Percentiles rank a stretch among this genome's conserved stretches.
These are phyloP conservation scores for Pyrus pyrifolia DNA, from an alignment of 306 rosid genomes.

Conservation along the genomic window DNA sequence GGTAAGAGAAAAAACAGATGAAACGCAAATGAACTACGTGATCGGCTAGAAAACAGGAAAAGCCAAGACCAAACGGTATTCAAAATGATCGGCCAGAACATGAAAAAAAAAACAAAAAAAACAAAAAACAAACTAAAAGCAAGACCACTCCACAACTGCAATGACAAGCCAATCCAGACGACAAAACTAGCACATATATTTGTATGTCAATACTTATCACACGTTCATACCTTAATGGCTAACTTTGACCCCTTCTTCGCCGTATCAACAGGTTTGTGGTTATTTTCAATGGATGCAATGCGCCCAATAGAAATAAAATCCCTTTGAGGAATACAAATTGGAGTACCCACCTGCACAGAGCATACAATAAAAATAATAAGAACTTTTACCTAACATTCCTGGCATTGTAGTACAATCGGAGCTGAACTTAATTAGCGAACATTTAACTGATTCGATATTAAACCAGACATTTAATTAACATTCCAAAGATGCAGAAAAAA, in stretches of 20 bases:
- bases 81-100: not conserved
- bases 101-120: no score
- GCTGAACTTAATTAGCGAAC: not conserved
- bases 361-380: not conserved
- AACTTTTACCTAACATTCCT: not conserved
- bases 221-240: slow-evolving; percentile 95
- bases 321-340: slow-evolving; percentile 79
- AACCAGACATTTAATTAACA: no score
- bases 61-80: not conserved
- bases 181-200: not conserved
- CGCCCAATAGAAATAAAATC: slow-evolving; percentile 84
- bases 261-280: slow-evolving; percentile 78
- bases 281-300: slow-evolving; percentile 80
- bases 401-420: not conserved
- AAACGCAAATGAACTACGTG: not conserved
- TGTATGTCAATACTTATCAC: not conserved
- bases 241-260: slow-evolving; percentile 88
- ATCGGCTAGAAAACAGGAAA: not conserved
- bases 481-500: not conserved
- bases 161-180: not conserved
- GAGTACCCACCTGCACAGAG: slow-evolving; percentile 76
- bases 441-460: not conserved
- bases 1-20: not conserved
- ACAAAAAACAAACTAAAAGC: not conserved
- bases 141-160: not conserved